These are phyloP conservation scores for Hygrophila difformis DNA, from an alignment of 257 asterid genomes.

Conservation along the genomic window DNA sequence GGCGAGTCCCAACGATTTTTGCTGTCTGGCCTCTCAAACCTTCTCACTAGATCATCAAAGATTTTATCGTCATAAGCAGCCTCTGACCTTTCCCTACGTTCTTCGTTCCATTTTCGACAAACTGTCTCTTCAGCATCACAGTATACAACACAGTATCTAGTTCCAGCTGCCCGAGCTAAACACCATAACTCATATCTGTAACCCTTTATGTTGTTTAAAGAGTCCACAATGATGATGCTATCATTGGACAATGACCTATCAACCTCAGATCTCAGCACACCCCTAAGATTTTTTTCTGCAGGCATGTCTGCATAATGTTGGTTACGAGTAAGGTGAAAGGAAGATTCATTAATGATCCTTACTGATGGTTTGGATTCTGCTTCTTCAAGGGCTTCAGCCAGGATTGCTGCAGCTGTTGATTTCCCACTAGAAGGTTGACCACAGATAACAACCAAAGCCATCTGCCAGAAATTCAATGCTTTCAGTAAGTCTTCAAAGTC, in stretches of 20 bases:
- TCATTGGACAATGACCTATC: constrained; percentile 82
- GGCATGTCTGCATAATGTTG: constrained; percentile 77
- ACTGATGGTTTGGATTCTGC: constrained; percentile 57
- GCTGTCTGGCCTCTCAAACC: constrained; percentile 93
- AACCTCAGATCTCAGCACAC: constrained; percentile 90
- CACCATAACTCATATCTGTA: constrained; percentile 98
- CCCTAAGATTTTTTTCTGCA: constrained; percentile 85
- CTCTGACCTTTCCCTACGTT: constrained; percentile 43
- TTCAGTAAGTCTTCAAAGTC: not conserved
- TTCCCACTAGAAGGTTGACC: constrained; percentile 98
- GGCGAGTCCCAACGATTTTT: constrained; percentile 98
- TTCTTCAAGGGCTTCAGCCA: constrained; percentile 73
- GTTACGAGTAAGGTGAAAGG: constrained; percentile 83
- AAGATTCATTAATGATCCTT: constrained; percentile 60
- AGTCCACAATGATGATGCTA: constrained; percentile 70
- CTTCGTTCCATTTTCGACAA: constrained; percentile 74
- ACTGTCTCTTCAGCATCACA: constrained; percentile 52
- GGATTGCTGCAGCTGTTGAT: constrained; percentile 67
- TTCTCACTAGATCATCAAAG: constrained; percentile 69
- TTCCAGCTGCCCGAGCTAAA: constrained; percentile 92
- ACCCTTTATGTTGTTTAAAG: constrained; percentile 92
- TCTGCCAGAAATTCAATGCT: constrained; percentile 21
- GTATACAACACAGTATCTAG: constrained; percentile 76
- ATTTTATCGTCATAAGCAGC: constrained; percentile 50
- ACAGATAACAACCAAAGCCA: constrained; percentile 97